A percentile compares a stretch with the other conserved stretches of the same genome.
These are phyloP conservation scores for Protomyces gravidus DNA, from an alignment of 1,139 yeast genomes.

Conservation along the genomic window DNA sequence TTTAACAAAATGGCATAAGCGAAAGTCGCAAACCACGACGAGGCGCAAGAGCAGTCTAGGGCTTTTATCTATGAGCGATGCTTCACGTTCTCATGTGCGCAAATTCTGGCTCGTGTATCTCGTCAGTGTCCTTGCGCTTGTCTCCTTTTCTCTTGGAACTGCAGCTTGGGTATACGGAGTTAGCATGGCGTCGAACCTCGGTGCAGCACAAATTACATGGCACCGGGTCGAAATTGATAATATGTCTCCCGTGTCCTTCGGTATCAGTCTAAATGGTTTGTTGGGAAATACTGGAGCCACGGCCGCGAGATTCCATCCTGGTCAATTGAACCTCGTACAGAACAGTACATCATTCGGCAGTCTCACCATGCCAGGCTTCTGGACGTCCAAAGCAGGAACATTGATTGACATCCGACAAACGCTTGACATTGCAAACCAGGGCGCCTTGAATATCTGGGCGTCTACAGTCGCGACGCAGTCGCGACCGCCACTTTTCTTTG, in stretches of 20 bases:
- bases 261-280: neutral
- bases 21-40: neutral
- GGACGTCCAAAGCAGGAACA: neutral
- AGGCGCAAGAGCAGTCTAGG: neutral
- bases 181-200: neutral
- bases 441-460: neutral
- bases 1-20: neutral
- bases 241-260: neutral
- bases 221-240: neutral
- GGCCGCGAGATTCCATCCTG: neutral
- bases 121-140: neutral
- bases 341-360: neutral
- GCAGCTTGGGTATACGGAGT: neutral
- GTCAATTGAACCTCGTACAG: neutral
- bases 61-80: neutral
- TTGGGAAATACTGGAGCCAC: neutral
- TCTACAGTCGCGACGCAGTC: neutral
- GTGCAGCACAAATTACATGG: neutral
- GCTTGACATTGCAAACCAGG: neutral
- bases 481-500: neutral
- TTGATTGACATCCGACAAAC: neutral
- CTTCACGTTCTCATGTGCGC: neutral
- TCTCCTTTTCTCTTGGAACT: neutral
- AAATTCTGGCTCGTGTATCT: neutral
- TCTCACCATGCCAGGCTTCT: neutral